Percentiles rank a stretch among this genome's conserved stretches.
Conservation (phyloP, 805 yeast species). For the Ogataea methanolica region DNA sequence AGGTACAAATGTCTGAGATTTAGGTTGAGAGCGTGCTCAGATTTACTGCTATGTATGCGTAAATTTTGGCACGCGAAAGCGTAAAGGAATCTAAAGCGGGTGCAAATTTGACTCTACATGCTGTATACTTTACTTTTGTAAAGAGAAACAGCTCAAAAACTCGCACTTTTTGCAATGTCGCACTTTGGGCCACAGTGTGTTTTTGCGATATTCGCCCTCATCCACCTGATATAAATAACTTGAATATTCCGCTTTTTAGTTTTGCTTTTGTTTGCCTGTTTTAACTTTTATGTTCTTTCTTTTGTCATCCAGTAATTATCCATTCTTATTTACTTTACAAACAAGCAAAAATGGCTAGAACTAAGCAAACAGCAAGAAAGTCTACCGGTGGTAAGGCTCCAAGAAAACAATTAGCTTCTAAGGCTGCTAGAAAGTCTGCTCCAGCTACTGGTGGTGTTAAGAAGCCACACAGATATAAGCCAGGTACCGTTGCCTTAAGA, state of each 20-base stretch:
- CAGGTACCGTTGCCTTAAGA: constrained; percentile 95
- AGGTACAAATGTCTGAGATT: background rate
- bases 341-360: constrained; percentile 67
- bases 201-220: background rate
- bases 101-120: background rate
- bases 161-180: background rate
- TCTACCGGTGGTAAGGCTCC: constrained; percentile 96
- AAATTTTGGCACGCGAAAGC: background rate
- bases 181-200: background rate
- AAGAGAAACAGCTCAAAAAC: too few relatives aligned
- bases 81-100: background rate
- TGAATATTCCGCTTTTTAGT: background rate
- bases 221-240: background rate
- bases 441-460: constrained; percentile 91
- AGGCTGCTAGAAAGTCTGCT: constrained; percentile 91
- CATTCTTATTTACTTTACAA: background rate
- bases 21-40: background rate
- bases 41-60: background rate
- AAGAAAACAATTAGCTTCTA: constrained; percentile 89
- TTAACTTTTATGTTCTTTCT: background rate
- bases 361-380: constrained; percentile 92
- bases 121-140: too few relatives aligned
- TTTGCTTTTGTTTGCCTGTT: background rate
- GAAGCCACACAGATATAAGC: constrained; percentile 95
- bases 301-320: background rate